Evolutionary conservation across 257 asterid species (phyloP).

Genomic region (Salvia miltiorrhiza): DNA sequence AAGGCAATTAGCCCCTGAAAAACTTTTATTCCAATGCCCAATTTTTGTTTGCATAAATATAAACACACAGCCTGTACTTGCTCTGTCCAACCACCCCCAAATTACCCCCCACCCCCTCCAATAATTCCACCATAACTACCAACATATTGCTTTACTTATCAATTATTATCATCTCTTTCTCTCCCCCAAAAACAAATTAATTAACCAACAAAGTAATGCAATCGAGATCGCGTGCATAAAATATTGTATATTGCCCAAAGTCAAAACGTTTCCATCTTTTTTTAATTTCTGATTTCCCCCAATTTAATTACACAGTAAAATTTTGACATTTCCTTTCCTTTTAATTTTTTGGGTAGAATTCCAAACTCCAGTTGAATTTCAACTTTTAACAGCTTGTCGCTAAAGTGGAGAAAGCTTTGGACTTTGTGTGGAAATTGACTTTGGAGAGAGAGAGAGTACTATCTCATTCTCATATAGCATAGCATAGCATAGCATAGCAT

Average conservation of each 20-base stretch:
- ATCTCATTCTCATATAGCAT: background rate
- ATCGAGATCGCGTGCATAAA: constrained; percentile 13
- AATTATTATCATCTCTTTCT: no score
- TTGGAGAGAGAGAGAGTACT: constrained; percentile 10
- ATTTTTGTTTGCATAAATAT: constrained; percentile 20
- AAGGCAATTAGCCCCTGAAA: constrained; percentile 16
- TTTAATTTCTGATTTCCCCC: background rate
- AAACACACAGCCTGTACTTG: constrained; percentile 34
- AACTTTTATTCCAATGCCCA: constrained; percentile 19
- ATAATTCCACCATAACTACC: constrained; percentile 30
- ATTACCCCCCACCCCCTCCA: background rate
- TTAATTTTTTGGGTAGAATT: background rate
- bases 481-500: no score
- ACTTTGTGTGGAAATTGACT: constrained; percentile 43
- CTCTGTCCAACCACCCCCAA: constrained; percentile 16
- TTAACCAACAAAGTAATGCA: background rate
- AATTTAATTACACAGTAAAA: no score
- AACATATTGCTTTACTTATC: constrained; percentile 11
- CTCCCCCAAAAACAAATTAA: background rate
- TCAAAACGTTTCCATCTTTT: constrained; percentile 13
- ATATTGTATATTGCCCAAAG: constrained; percentile 16
- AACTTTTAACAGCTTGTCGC: constrained; percentile 30
- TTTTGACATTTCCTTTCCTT: background rate
- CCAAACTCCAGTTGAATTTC: constrained; percentile 10
- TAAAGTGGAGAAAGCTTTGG: constrained; percentile 36